phyloP scores from a whole-genome alignment of 2,329 filamentous ascomycete species.

The Kalmusia sp. region DNA sequence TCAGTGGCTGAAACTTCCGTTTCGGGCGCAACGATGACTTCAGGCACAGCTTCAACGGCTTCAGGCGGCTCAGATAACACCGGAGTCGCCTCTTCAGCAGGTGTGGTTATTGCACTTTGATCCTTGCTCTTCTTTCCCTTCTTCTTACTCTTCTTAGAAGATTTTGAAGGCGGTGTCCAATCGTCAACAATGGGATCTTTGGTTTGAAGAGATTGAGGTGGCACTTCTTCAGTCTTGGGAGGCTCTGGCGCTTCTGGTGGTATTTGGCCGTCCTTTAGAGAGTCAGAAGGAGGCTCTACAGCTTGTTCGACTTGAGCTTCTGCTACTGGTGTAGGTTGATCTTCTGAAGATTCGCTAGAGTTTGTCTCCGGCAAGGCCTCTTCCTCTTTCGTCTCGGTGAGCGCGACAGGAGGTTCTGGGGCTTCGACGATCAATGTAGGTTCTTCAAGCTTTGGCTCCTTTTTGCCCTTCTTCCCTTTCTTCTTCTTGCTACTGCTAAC shows the following conservation, averaged over 20 bases:
- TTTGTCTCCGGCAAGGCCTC: not conserved
- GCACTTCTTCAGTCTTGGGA: conserved; percentile 4
- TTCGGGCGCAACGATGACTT: not conserved
- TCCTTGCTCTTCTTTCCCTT: conserved; percentile 8
- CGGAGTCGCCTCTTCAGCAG: not conserved
- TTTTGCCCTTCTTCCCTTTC: conserved; percentile 11
- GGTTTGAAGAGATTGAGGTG: conserved; percentile 13
- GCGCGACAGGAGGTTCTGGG: not conserved
- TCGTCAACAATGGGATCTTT: conserved; percentile 17
- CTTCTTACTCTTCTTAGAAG: conserved; percentile 8
- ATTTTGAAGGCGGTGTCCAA: conserved; percentile 1
- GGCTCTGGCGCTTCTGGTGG: not conserved
- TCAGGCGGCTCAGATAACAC: not conserved
- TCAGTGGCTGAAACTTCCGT: not conserved
- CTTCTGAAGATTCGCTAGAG: not conserved
- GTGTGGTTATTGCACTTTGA: not conserved
- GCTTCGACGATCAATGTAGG: not conserved
- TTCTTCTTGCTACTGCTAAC: conserved; percentile 8
- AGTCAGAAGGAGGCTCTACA: conserved; percentile 11
- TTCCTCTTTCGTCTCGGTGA: conserved; percentile 4
- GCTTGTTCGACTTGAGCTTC: conserved; percentile 11
- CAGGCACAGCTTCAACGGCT: too few species aligned
- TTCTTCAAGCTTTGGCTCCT: not conserved
- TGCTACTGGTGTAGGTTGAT: not conserved
- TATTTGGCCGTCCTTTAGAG: conserved; percentile 7